Evolutionary conservation across 1,139 yeast species (phyloP).

Genomic region (Kluyveromyces sp.): DNA sequence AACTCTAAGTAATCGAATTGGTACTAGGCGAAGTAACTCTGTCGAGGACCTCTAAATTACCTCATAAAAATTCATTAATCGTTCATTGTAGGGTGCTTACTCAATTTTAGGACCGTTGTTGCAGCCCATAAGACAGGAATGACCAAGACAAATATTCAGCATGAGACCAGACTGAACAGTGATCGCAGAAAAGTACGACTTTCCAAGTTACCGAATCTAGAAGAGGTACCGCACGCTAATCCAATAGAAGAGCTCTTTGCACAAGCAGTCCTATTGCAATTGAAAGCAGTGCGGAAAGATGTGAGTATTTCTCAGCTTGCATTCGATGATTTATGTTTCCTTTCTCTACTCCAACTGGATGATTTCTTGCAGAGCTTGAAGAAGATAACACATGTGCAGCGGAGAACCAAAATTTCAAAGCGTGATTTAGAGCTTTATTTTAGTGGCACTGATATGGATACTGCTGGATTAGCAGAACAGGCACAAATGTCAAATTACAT

Average conservation of each 20-base stretch:
- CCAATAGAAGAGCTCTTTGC: slow-evolving; percentile 20
- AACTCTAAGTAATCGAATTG: too few relatives aligned
- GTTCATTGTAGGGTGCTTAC: too few relatives aligned
- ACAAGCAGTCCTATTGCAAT: slow-evolving; percentile 32
- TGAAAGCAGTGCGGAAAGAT: slow-evolving; percentile 35
- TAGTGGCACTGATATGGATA: slow-evolving; percentile 39
- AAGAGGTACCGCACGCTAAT: slow-evolving; percentile 14
- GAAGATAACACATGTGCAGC: slow-evolving; percentile 55
- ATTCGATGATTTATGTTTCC: slow-evolving; percentile 40
- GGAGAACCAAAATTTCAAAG: slow-evolving; percentile 54
- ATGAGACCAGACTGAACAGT: background rate
- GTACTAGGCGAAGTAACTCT: too few relatives aligned
- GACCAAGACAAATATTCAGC: background rate
- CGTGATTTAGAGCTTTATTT: slow-evolving; percentile 51
- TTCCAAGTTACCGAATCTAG: slow-evolving; percentile 20
- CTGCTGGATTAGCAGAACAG: slow-evolving; percentile 43
- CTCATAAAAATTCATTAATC: too few relatives aligned
- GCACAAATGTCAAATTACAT: slow-evolving; percentile 27
- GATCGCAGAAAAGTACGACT: slow-evolving; percentile 15
- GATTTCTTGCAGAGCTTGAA: slow-evolving; percentile 43
- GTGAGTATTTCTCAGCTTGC: slow-evolving; percentile 39
- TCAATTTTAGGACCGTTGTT: background rate
- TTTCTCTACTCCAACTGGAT: slow-evolving; percentile 47
- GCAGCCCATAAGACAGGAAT: background rate
- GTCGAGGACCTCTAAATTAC: too few relatives aligned